These are phyloP conservation scores for Flaveria floridana DNA, from an alignment of 140 eudicot species.

Conservation along the genomic window DNA sequence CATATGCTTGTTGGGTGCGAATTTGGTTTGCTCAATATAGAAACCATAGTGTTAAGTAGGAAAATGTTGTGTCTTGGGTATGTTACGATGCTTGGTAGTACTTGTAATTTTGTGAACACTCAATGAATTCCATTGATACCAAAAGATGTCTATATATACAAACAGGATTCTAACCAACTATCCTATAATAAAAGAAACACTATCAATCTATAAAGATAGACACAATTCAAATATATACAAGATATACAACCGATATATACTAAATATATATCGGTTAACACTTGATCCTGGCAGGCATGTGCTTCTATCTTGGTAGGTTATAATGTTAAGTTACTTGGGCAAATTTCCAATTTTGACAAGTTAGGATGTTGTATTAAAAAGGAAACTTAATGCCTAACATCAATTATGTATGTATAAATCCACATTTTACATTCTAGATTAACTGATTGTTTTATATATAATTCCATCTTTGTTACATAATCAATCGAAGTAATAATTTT, in stretches of 20 bases:
- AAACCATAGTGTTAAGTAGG: not conserved
- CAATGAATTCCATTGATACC: no score
- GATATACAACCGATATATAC: no score
- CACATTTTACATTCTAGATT: not conserved
- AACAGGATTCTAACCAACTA: no score
- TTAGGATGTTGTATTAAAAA: not conserved
- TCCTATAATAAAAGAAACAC: no score
- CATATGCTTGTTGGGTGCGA: no score
- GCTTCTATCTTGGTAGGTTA: not conserved
- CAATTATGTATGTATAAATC: not conserved
- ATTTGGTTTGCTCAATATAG: not conserved
- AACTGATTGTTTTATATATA: not conserved
- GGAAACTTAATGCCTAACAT: not conserved
- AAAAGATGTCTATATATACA: no score
- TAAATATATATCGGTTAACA: no score
- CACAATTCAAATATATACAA: no score
- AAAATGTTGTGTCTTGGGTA: not conserved
- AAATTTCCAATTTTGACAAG: not conserved
- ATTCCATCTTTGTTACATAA: not conserved
- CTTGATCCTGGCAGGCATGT: not conserved
- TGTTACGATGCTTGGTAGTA: not conserved
- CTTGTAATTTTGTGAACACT: no score
- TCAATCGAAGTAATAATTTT: not conserved
- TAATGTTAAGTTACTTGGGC: not conserved
- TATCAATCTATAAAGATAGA: no score